Evolutionary conservation across 139 green algal genomes (phyloP), one percentile per base, ranked within the genome.

Genomic region (Ettlia oleoabundans): DNA sequence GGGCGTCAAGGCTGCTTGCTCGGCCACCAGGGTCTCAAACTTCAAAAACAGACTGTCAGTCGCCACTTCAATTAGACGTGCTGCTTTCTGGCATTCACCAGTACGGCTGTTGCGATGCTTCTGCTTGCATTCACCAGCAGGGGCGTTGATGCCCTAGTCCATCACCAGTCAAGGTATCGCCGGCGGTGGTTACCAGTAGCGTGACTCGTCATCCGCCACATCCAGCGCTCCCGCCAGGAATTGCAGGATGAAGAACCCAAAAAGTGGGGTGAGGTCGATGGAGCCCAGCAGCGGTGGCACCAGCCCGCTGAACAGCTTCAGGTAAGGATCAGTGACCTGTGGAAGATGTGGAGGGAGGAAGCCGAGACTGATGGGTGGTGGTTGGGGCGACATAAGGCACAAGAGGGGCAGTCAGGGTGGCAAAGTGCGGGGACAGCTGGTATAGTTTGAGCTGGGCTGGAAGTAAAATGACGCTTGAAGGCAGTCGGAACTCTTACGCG

Each of bases 201-300:
- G 76, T 51, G 78, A 42, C 79, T 92, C 85, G 13, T 84, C 75
- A 42, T 82, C 82, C 4, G 62, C 83, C 32, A 86, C 58, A 30
- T 90, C 85, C 63, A 93, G 85, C 0, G 63, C 65, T 3, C 86
- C 86, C 9, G 70, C 81, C 37, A 93, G 53, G 52, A 85, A 89
- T 89, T 98, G 96, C n/a, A 99, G 88, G 70, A 99, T 95, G 62
- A 99, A 89, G 91, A 99, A 99, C 47, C 96, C 95, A 41, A 99
- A 90, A 33, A 99, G 91, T 6, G 96, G 96, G 15, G 96, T 99
- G 87, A 99, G 95, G 88, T 99, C 96, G 81, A 99, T 96, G 78
- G 94, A 94, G 18, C 96, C 96, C 80, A 98, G 93, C 64, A 99
- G 87, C 4, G 96, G 96, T 13, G 96, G 96, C 65, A 99, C 89